phyloP scores from a whole-genome alignment of 345 rosid genomes.

The Cardiospermum halicacabum region DNA sequence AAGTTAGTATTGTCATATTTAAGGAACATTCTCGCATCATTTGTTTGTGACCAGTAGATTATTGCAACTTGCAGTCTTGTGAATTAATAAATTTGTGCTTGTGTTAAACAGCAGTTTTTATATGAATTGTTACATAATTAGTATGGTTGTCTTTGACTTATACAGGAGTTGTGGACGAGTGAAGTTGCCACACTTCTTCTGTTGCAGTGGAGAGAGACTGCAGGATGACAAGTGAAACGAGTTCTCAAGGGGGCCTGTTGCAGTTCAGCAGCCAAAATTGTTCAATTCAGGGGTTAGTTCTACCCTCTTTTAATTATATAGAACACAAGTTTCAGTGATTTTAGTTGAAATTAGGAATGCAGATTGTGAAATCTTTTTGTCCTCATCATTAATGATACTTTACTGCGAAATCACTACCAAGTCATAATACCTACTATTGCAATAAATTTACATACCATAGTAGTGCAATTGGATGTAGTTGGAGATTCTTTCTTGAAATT shows the following conservation, averaged over 20 bases:
- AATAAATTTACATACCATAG: too few relatives aligned
- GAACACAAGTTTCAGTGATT: background rate
- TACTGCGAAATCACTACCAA: background rate
- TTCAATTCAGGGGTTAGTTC: background rate
- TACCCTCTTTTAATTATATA: background rate
- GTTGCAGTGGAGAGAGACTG: constrained; percentile 84
- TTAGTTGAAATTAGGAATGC: background rate
- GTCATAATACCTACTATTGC: background rate
- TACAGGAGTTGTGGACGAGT: constrained; percentile 83
- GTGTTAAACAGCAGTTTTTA: background rate
- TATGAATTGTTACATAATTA: background rate
- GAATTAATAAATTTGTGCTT: background rate
- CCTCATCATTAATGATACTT: background rate
- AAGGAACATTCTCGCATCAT: background rate
- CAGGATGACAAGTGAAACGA: constrained; percentile 20
- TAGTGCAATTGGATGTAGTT: background rate
- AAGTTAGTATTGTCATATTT: background rate
- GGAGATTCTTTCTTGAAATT: too few relatives aligned
- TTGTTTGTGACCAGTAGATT: background rate
- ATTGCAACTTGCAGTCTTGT: background rate
- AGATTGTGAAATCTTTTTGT: background rate
- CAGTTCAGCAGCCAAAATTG: background rate
- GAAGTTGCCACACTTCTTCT: constrained; percentile 87
- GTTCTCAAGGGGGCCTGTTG: background rate
- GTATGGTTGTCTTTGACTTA: background rate